Conservation (phyloP, 2,329 filamentous ascomycete species). For the Fusarium sp. region DNA sequence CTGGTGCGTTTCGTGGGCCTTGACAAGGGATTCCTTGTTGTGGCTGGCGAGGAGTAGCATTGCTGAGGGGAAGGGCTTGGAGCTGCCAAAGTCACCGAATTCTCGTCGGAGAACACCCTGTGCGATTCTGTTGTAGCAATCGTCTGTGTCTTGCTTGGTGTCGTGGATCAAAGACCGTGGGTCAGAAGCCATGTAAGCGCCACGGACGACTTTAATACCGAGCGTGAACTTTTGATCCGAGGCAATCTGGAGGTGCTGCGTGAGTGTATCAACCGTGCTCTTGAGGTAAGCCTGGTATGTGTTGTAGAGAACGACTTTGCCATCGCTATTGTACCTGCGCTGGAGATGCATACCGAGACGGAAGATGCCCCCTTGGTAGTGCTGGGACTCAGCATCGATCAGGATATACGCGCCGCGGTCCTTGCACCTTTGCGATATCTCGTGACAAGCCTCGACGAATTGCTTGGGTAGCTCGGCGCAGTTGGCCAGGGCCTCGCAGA, state of each 20-base stretch:
- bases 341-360: constrained; percentile 48
- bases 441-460: constrained; percentile 53
- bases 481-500: constrained; percentile 51
- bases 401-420: constrained; percentile 54
- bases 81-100: constrained; percentile 53
- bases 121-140: constrained; percentile 60
- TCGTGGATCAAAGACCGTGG: constrained; percentile 60
- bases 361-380: constrained; percentile 54
- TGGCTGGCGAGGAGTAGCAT: constrained; percentile 64
- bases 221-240: constrained; percentile 58
- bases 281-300: constrained; percentile 68
- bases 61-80: constrained; percentile 53
- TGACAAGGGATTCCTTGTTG: constrained; percentile 55
- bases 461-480: constrained; percentile 50
- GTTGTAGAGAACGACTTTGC: constrained; percentile 53
- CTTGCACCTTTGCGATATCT: constrained; percentile 52
- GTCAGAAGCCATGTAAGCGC: constrained; percentile 64
- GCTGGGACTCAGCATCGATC: constrained; percentile 57
- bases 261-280: constrained; percentile 53
- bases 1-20: constrained; percentile 56
- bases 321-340: constrained; percentile 52
- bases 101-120: constrained; percentile 55
- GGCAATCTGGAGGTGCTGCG: constrained; percentile 56
- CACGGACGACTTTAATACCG: constrained; percentile 65
- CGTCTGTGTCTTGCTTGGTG: constrained; percentile 62